Evolutionary conservation across 306 rosid genomes (phyloP).

Genomic region (Sicyos baderoa): DNA sequence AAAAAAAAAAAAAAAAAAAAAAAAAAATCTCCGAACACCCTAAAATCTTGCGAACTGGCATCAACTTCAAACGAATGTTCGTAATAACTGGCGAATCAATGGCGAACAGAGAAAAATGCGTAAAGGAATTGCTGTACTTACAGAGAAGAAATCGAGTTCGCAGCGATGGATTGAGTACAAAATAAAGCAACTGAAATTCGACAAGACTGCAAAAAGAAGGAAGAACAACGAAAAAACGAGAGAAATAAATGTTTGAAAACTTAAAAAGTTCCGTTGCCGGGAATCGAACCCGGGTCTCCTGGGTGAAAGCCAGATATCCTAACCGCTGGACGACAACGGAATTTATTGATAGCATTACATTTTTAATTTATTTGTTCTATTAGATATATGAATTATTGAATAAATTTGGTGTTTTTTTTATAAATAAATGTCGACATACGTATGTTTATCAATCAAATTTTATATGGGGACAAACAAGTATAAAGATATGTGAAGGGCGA

Average conservation of each 20-base stretch:
- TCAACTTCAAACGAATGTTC: too few relatives aligned
- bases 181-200: neutral
- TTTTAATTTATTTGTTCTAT: too few relatives aligned
- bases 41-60: too few relatives aligned
- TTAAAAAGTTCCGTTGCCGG: slow-evolving; percentile 44
- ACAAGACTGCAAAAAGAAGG: slow-evolving; percentile 1
- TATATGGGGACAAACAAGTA: too few relatives aligned
- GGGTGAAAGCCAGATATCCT: slow-evolving; percentile 46
- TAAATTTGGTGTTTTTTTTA: too few relatives aligned
- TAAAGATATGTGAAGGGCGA: too few relatives aligned
- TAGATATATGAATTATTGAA: too few relatives aligned
- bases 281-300: slow-evolving; percentile 47
- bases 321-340: neutral
- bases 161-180: neutral
- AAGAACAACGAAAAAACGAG: neutral
- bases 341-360: too few relatives aligned
- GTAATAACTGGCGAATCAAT: neutral
- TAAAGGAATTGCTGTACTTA: neutral
- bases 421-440: too few relatives aligned
- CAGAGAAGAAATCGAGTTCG: neutral
- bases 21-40: too few relatives aligned
- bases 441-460: too few relatives aligned
- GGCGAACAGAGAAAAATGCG: neutral
- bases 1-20: too few relatives aligned
- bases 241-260: neutral